phyloP scores from a whole-genome alignment of 148 eudicot genomes.

The Rhododendron ferrugineum region DNA sequence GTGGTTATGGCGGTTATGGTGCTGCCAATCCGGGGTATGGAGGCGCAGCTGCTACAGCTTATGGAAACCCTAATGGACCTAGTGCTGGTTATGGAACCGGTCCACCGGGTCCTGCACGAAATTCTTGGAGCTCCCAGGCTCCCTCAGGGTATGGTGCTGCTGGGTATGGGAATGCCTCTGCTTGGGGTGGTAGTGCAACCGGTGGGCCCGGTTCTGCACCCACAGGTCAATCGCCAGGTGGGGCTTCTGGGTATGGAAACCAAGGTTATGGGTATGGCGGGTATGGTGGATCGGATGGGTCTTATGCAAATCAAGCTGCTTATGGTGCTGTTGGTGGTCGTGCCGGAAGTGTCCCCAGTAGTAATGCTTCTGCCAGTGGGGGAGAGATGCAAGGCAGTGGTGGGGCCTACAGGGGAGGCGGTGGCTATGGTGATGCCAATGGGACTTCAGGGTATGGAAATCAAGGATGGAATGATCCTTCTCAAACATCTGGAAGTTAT shows the following conservation, averaged over 20 bases:
- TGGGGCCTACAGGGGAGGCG: slow-evolving; percentile 64
- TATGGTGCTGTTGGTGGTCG: slow-evolving; percentile 45
- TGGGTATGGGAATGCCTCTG: slow-evolving; percentile 23
- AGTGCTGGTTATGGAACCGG: slow-evolving; percentile 62
- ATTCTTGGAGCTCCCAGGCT: slow-evolving; percentile 63
- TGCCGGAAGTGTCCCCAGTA: slow-evolving; percentile 38
- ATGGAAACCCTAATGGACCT: slow-evolving; percentile 64
- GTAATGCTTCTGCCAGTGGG: slow-evolving; percentile 40
- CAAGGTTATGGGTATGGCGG: slow-evolving; percentile 83
- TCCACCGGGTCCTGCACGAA: slow-evolving; percentile 54
- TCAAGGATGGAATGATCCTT: slow-evolving; percentile 48
- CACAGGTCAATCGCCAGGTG: slow-evolving; percentile 65
- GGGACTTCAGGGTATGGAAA: slow-evolving; percentile 66
- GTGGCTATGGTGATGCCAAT: slow-evolving; percentile 67
- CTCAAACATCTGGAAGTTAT: slow-evolving; percentile 48
- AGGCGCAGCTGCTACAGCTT: slow-evolving; percentile 49
- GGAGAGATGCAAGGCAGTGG: slow-evolving; percentile 48
- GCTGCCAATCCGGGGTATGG: slow-evolving; percentile 17
- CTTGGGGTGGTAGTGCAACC: slow-evolving; percentile 3
- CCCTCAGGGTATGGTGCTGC: slow-evolving; percentile 69
- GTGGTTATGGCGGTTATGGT: slow-evolving; percentile 70
- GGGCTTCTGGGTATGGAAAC: slow-evolving; percentile 62
- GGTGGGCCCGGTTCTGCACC: slow-evolving; percentile 9
- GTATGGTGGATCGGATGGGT: slow-evolving; percentile 58
- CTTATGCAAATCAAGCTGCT: slow-evolving; percentile 43